Evolutionary conservation across 768 basidiomycete species (phyloP).

Genomic region (Amanita rimosa): DNA sequence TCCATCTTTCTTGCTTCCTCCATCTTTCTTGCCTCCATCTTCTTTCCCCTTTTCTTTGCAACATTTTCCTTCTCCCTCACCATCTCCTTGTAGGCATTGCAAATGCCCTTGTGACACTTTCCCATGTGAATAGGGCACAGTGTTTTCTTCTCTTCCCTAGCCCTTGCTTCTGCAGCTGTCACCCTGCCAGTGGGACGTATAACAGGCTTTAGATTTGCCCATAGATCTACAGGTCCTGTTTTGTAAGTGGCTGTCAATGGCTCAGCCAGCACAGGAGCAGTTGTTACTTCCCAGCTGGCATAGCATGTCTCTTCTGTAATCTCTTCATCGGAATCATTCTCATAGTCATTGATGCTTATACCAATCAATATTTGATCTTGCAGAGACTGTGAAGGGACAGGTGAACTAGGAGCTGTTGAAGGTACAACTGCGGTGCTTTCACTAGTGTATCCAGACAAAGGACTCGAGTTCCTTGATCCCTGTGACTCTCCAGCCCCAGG

Average conservation of each 20-base stretch:
- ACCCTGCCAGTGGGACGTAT: not conserved
- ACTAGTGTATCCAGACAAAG: not conserved
- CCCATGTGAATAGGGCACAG: not conserved
- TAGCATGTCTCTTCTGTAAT: not conserved
- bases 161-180: not conserved
- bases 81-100: not conserved
- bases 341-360: not conserved
- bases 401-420: not conserved
- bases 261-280: not conserved
- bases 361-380: not conserved
- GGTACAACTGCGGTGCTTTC: not conserved
- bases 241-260: no score
- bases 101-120: slow-evolving; percentile 1
- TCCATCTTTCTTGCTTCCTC: no score
- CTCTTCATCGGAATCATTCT: not conserved
- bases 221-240: not conserved
- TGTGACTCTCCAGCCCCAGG: not conserved
- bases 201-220: not conserved
- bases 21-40: not conserved
- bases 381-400: not conserved
- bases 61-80: not conserved
- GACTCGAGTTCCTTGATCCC: not conserved
- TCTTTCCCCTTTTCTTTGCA: not conserved
- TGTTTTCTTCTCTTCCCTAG: not conserved
- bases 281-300: not conserved